Percentiles rank a stretch among this genome's conserved stretches.
phyloP scores from a whole-genome alignment of 2,329 filamentous ascomycete species.

The Diaporthe ampelina region DNA sequence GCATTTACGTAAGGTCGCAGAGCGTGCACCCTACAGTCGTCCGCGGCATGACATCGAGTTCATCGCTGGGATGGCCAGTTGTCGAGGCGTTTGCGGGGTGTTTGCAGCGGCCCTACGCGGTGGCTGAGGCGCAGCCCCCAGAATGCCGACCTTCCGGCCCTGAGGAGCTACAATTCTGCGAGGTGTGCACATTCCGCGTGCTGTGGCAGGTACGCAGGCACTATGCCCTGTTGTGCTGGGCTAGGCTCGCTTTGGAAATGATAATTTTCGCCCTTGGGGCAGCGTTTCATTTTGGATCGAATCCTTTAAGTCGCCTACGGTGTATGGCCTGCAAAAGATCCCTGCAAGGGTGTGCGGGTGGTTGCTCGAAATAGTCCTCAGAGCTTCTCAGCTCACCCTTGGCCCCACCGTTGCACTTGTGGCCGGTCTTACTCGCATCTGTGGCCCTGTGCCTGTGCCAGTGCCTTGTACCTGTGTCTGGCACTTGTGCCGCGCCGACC shows the following conservation, averaged over 20 bases:
- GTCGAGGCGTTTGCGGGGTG: not conserved
- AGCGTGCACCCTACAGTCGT: too few relatives aligned
- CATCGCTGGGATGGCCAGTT: not conserved
- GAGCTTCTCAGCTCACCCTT: slow-evolving; percentile 28
- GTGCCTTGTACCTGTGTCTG: not conserved
- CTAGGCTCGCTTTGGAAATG: slow-evolving; percentile 15
- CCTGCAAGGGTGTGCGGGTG: slow-evolving; percentile 17
- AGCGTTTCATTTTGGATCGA: slow-evolving; percentile 27
- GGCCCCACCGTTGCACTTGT: slow-evolving; percentile 14
- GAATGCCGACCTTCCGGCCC: not conserved
- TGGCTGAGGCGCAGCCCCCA: not conserved
- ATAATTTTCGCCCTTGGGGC: slow-evolving; percentile 4
- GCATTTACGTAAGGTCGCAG: too few relatives aligned
- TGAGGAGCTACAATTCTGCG: not conserved
- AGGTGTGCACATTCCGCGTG: not conserved
- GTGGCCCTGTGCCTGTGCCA: not conserved
- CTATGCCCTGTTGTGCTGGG: not conserved
- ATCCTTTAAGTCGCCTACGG: not conserved
- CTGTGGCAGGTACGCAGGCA: not conserved
- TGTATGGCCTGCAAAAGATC: slow-evolving; percentile 20
- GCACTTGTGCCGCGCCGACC: not conserved
- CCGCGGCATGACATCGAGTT: too few relatives aligned
- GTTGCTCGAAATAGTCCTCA: slow-evolving; percentile 23
- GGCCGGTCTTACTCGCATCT: slow-evolving; percentile 22
- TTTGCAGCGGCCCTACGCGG: not conserved